A percentile compares a stretch with the other conserved stretches of the same genome.
Evolutionary conservation across 208 protist genomes (phyloP).

Genomic region (Novymonas esmeraldas): DNA sequence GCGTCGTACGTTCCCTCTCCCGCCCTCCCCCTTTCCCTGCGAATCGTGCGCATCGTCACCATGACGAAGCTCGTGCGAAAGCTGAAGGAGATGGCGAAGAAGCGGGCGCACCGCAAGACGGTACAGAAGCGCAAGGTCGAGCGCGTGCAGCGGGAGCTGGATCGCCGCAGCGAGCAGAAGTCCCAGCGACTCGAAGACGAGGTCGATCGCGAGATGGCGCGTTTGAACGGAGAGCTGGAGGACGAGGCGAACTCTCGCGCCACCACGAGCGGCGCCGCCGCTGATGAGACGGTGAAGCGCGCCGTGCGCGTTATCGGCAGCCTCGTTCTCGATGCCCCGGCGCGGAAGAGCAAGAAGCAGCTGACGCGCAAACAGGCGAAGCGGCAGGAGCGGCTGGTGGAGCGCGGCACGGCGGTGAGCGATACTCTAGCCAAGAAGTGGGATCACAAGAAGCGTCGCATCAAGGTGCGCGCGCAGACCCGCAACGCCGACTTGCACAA

Average conservation of each 20-base stretch:
- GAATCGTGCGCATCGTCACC: neutral
- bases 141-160: conserved; percentile 60
- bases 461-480: conserved; percentile 87
- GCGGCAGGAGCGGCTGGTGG: conserved; percentile 62
- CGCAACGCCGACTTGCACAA: conserved; percentile 85
- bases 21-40: neutral
- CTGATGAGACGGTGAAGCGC: conserved; percentile 29
- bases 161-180: conserved; percentile 42
- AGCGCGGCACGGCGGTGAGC: conserved; percentile 57
- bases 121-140: conserved; percentile 87
- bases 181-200: conserved; percentile 49
- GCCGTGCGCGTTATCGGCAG: conserved; percentile 60
- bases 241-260: neutral
- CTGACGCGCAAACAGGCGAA: conserved; percentile 75
- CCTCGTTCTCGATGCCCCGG: conserved; percentile 64
- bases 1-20: no score
- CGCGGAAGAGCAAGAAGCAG: conserved; percentile 69
- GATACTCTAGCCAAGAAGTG: conserved; percentile 67
- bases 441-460: conserved; percentile 76
- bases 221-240: conserved; percentile 41
- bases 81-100: conserved; percentile 91
- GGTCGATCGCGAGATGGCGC: conserved; percentile 66
- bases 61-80: conserved; percentile 92
- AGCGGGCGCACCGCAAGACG: conserved; percentile 81
- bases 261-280: neutral